Evolutionary conservation across 192 early-diverging fungal genomes (phyloP).

Genomic region (Backusella morwellensis): DNA sequence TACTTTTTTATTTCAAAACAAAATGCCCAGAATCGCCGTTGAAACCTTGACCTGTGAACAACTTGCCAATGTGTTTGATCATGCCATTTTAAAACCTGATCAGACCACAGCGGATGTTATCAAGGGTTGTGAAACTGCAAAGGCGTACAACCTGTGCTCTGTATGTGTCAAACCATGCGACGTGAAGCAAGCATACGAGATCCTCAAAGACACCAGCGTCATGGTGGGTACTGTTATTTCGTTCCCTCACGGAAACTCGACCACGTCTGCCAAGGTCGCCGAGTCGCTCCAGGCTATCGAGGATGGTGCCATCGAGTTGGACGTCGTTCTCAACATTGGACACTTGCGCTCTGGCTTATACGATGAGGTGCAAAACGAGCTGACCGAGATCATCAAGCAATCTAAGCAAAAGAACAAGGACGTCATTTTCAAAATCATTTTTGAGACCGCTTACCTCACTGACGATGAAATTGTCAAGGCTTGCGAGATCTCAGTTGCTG

Average conservation of each 20-base stretch:
- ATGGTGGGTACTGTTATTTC: conserved; percentile 59
- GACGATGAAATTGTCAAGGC: conserved; percentile 51
- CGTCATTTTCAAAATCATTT: conserved; percentile 58
- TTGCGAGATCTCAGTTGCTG: conserved; percentile 39
- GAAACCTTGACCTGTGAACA: conserved; percentile 47
- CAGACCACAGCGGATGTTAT: conserved; percentile 52
- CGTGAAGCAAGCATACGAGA: conserved; percentile 43
- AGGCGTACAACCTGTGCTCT: conserved; percentile 46
- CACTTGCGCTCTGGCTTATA: conserved; percentile 44
- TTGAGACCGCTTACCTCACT: conserved; percentile 57
- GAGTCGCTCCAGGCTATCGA: conserved; percentile 51
- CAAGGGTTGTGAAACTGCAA: conserved; percentile 49
- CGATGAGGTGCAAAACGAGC: conserved; percentile 45
- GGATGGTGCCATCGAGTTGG: conserved; percentile 60
- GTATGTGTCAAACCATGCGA: conserved; percentile 67
- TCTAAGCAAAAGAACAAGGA: conserved; percentile 40
- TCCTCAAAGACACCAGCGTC: conserved; percentile 42
- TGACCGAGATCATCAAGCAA: conserved; percentile 34
- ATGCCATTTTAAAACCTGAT: conserved; percentile 55
- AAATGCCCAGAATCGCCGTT: not conserved
- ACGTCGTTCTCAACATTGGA: conserved; percentile 59
- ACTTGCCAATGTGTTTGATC: conserved; percentile 58
- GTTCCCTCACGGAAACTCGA: conserved; percentile 58
- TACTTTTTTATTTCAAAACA: not conserved
- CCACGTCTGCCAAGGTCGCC: conserved; percentile 48